A percentile compares a stretch with the other conserved stretches of the same genome.
Evolutionary conservation across 331 rosid genomes (phyloP).

Genomic region (Quercus phellos): DNA sequence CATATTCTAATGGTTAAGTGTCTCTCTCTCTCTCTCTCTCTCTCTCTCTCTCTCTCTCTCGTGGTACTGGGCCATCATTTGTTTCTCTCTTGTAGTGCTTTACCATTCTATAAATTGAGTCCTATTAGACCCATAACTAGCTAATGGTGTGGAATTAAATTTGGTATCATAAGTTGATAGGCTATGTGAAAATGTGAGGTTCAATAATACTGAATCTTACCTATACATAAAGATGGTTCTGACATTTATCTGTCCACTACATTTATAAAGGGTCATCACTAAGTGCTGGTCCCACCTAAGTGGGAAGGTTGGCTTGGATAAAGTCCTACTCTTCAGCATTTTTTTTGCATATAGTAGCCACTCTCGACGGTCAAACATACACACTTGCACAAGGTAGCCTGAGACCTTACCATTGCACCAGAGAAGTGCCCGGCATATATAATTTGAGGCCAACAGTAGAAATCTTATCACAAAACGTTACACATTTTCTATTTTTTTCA

Average conservation of each 20-base stretch:
- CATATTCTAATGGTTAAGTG: neutral
- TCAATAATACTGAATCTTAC: neutral
- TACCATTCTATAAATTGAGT: conserved; percentile 2
- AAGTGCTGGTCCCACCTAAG: neutral
- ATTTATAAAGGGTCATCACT: neutral
- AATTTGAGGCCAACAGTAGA: neutral
- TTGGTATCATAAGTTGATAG: neutral
- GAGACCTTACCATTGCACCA: neutral
- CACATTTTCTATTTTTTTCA: neutral
- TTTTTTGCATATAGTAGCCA: neutral
- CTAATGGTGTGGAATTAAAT: neutral
- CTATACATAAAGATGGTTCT: neutral
- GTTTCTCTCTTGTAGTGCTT: neutral
- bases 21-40: neutral
- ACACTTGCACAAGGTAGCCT: neutral
- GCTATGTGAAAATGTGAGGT: neutral
- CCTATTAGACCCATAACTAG: conserved; percentile 1
- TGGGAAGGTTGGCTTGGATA: neutral
- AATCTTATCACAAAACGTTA: neutral
- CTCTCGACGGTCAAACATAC: neutral
- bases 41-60: neutral
- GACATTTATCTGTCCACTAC: neutral
- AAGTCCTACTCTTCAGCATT: neutral
- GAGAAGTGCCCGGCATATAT: neutral
- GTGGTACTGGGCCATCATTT: neutral